These are phyloP conservation scores for Crithidia fasciculata DNA, from an alignment of 208 protist species.

Conservation along the genomic window DNA sequence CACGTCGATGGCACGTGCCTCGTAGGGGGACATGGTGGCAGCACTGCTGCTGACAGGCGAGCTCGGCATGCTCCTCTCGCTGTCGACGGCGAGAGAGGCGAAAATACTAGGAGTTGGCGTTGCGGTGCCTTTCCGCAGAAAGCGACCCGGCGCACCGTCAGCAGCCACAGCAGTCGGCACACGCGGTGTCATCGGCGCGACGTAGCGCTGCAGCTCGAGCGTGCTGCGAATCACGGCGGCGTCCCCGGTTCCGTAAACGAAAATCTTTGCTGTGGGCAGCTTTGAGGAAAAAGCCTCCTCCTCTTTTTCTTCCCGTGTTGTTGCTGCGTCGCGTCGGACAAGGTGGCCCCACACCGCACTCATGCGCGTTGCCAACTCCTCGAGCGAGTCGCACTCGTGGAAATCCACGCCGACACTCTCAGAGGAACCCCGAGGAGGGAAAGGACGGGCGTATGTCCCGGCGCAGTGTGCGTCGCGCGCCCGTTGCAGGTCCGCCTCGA, in stretches of 20 bases:
- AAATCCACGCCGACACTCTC: slow-evolving; percentile 3
- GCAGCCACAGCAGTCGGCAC: too few species aligned
- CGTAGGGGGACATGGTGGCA: slow-evolving; percentile 42
- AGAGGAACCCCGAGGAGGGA: too few species aligned
- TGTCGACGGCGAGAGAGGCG: neutral
- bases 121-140: neutral
- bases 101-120: neutral
- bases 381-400: slow-evolving; percentile 37
- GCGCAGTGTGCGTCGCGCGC: slow-evolving; percentile 31
- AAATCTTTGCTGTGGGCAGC: slow-evolving; percentile 42
- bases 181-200: too few species aligned
- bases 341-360: slow-evolving; percentile 39
- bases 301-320: neutral
- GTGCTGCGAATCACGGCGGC: slow-evolving; percentile 51
- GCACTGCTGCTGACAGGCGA: too few species aligned
- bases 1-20: slow-evolving; percentile 60
- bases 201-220: slow-evolving; percentile 17
- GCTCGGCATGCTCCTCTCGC: too few species aligned
- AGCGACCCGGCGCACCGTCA: neutral
- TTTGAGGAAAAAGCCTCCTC: neutral
- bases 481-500: slow-evolving; percentile 39
- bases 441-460: neutral
- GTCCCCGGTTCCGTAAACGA: slow-evolving; percentile 54
- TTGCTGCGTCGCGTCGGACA: neutral
- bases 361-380: slow-evolving; percentile 39